These are phyloP conservation scores for Aureobasidium sp. DNA, from an alignment of 2,329 filamentous ascomycete genomes.

Conservation along the genomic window DNA sequence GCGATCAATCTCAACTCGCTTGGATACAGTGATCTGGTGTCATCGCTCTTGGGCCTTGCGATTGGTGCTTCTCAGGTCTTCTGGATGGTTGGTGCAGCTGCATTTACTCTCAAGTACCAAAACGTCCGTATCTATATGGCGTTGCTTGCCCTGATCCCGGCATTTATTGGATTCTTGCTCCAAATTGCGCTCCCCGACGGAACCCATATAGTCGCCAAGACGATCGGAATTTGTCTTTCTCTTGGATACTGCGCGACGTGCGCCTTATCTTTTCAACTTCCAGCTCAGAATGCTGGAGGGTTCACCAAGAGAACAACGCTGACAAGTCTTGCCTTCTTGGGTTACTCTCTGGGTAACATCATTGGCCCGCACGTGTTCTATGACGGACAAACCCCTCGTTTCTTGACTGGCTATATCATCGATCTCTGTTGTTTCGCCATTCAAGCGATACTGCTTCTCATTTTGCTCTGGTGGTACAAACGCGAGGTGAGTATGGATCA, in stretches of 20 bases:
- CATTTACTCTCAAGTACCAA: no score
- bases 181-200: no score
- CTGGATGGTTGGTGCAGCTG: no score
- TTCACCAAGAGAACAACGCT: background rate
- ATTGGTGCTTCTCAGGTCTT: no score
- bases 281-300: background rate
- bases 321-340: background rate
- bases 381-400: background rate
- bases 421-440: background rate
- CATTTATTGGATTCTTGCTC: no score
- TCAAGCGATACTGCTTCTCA: background rate
- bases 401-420: background rate
- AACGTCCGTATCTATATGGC: no score
- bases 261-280: background rate
- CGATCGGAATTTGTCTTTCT: no score
- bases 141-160: no score
- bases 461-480: background rate
- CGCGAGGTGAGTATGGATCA: background rate
- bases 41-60: no score
- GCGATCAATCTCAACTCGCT: no score
- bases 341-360: background rate
- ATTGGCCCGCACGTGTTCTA: background rate
- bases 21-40: no score
- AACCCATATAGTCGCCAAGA: no score
- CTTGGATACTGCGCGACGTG: background rate